Percentiles rank a stretch among this genome's conserved stretches.
Evolutionary conservation across 176 grass and related monocot genomes (phyloP).

Genomic region (Canna indica): DNA sequence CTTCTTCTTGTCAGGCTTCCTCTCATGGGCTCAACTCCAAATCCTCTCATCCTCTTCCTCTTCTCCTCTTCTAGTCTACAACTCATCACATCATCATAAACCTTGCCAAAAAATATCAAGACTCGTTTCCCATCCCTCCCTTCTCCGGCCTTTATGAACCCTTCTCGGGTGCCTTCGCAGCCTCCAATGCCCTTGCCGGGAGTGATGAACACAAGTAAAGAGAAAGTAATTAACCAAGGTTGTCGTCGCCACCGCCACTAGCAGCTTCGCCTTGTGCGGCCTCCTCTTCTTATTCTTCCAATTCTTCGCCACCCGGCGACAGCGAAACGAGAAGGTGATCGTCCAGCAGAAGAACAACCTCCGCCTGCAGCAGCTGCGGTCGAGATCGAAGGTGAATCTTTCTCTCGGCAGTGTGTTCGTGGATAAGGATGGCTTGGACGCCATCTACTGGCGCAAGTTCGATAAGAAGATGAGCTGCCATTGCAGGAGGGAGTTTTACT

Average conservation of each 20-base stretch:
- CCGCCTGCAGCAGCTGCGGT: neutral
- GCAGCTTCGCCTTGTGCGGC: conserved; percentile 72
- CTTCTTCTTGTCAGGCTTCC: no score
- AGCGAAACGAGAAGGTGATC: neutral
- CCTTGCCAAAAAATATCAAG: neutral
- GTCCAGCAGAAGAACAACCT: conserved; percentile 8
- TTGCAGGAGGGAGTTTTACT: neutral
- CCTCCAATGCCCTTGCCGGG: neutral
- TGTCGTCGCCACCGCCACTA: conserved; percentile 61
- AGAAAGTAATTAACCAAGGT: conserved; percentile 36
- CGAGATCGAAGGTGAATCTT: neutral
- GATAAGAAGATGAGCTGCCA: conserved; percentile 3
- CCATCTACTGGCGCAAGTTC: conserved; percentile 68
- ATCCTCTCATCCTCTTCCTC: no score
- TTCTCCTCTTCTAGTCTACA: no score
- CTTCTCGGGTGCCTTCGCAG: neutral
- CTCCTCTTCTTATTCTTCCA: conserved; percentile 67
- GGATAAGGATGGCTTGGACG: conserved; percentile 75
- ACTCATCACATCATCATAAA: neutral
- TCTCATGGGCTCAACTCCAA: no score
- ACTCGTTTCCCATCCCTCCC: neutral
- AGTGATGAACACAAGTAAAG: no score
- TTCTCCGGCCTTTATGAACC: neutral
- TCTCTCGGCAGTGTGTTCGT: conserved; percentile 33
- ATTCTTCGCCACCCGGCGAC: conserved; percentile 22